Conservation (phyloP, 2,329 filamentous ascomycete genomes). For the Trichoderma arundinaceum region DNA sequence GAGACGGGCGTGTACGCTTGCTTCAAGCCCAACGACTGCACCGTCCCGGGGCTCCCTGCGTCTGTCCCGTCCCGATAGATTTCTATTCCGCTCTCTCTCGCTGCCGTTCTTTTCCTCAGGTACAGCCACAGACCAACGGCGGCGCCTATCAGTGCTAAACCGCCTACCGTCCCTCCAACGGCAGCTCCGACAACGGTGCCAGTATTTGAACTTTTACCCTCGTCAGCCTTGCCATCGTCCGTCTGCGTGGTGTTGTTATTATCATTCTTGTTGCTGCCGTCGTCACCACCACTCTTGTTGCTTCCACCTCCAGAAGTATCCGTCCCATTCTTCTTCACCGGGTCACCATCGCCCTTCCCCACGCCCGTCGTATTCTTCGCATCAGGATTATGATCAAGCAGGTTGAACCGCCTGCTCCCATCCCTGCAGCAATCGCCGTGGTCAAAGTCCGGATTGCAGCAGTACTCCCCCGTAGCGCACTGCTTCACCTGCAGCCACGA, state of each 20-base stretch:
- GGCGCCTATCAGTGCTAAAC: conserved; percentile 1
- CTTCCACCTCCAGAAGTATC: neutral
- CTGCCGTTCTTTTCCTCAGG: neutral
- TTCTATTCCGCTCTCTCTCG: neutral
- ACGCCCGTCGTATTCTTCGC: neutral
- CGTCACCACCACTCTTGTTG: neutral
- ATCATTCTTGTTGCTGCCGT: neutral
- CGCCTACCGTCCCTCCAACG: conserved; percentile 13
- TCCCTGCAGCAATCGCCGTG: conserved; percentile 20
- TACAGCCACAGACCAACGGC: neutral
- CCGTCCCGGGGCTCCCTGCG: neutral
- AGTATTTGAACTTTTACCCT: neutral
- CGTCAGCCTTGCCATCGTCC: neutral
- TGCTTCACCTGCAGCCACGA: conserved; percentile 20
- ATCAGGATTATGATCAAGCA: conserved; percentile 1
- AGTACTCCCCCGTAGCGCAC: conserved; percentile 20
- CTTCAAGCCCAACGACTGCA: neutral
- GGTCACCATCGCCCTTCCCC: neutral
- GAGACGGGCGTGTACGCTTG: neutral
- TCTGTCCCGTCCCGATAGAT: neutral
- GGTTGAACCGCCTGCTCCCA: neutral
- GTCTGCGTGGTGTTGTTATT: neutral
- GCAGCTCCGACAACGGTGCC: neutral
- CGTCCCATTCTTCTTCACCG: neutral
- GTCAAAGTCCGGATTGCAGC: conserved; percentile 26